phyloP scores from a whole-genome alignment of 495 filamentous ascomycete species.

The Chaetomium cochliodes region DNA sequence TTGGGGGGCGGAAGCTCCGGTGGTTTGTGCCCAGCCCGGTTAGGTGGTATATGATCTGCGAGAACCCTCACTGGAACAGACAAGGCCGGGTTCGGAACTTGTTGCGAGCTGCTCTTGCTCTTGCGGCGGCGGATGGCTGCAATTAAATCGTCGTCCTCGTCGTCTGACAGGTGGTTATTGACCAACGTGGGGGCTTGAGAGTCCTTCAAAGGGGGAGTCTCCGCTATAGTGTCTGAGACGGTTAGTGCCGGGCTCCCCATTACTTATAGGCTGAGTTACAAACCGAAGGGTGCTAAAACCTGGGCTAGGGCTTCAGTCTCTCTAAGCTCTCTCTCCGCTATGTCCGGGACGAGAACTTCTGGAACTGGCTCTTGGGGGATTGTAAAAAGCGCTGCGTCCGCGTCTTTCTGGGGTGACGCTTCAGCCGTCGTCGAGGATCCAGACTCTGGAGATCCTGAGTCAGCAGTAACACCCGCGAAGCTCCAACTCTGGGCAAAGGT shows the following conservation, averaged over 20 bases:
- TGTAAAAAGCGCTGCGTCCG: neutral
- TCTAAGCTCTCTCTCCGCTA: neutral
- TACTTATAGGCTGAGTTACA: neutral
- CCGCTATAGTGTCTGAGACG: neutral
- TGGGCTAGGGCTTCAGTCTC: neutral
- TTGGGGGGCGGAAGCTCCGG: neutral
- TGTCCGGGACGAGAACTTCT: neutral
- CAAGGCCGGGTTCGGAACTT: too few relatives aligned
- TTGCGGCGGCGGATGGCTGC: constrained; percentile 2
- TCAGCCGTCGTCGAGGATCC: neutral
- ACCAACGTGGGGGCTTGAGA: neutral
- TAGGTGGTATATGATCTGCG: neutral
- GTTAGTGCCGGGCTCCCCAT: neutral
- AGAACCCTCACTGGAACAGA: neutral
- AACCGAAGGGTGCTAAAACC: neutral
- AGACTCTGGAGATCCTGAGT: neutral
- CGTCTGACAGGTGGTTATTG: neutral
- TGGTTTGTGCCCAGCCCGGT: neutral
- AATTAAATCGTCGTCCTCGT: constrained; percentile 4
- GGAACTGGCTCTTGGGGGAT: neutral
- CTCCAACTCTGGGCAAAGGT: constrained; percentile 14
- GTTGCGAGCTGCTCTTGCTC: neutral
- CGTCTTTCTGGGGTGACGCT: neutral
- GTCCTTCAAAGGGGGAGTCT: neutral
- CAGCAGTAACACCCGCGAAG: constrained; percentile 15